Percentiles rank a stretch among this genome's conserved stretches.
phyloP scores from a whole-genome alignment of 2,329 filamentous ascomycete genomes.

The Epicoccum sorghinum region DNA sequence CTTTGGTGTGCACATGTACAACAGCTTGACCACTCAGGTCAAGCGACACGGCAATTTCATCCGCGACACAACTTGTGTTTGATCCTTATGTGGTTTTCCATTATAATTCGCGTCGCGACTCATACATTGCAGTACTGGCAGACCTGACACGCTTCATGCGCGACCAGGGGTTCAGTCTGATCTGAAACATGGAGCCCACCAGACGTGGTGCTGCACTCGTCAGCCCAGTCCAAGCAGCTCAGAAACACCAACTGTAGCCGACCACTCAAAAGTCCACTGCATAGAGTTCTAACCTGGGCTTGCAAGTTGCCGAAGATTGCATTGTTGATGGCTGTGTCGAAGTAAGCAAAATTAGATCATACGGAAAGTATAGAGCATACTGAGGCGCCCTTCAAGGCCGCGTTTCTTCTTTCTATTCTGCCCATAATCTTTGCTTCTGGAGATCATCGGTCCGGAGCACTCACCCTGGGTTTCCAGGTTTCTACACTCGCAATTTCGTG shows the following conservation, averaged over 20 bases:
- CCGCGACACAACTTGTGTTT: not conserved
- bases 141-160: slow-evolving; percentile 21
- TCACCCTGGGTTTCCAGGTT: not conserved
- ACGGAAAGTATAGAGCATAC: slow-evolving; percentile 5
- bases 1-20: not conserved
- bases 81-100: slow-evolving; percentile 3
- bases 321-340: slow-evolving; percentile 15
- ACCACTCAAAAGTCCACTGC: slow-evolving; percentile 14
- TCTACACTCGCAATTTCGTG: not conserved
- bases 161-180: slow-evolving; percentile 20
- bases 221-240: slow-evolving; percentile 13
- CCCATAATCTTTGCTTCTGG: not conserved
- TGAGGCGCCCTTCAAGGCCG: slow-evolving; percentile 10
- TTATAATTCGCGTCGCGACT: not conserved
- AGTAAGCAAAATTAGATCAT: slow-evolving; percentile 8
- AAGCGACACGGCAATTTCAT: not conserved
- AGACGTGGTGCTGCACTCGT: slow-evolving; percentile 17
- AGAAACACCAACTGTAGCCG: slow-evolving; percentile 7
- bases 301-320: slow-evolving; percentile 24
- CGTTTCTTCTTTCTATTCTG: not conserved
- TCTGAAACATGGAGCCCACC: slow-evolving; percentile 25
- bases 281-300: slow-evolving; percentile 13
- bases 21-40: not conserved
- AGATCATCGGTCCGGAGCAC: not conserved
- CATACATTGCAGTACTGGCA: slow-evolving; percentile 17